These are phyloP conservation scores for Caryopteris hybrid DNA, from an alignment of 305 asterid genomes.

Conservation along the genomic window DNA sequence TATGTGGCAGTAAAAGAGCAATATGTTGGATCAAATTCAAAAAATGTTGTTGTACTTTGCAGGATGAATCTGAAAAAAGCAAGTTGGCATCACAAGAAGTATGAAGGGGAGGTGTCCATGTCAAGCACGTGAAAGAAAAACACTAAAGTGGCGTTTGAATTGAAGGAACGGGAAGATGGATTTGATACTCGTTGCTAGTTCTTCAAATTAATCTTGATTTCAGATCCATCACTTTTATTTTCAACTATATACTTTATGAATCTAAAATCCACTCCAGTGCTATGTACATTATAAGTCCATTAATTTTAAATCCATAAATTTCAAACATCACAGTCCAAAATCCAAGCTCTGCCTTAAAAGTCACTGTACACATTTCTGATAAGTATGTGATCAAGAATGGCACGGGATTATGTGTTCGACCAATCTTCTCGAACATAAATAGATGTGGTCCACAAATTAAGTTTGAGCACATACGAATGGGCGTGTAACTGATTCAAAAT, in stretches of 20 bases:
- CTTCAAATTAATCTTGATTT: not conserved
- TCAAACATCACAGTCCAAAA: not conserved
- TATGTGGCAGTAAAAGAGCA: not conserved
- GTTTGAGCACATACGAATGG: no score
- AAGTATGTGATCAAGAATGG: not conserved
- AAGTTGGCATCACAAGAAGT: not conserved
- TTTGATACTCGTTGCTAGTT: not conserved
- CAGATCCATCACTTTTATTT: not conserved
- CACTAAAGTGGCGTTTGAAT: not conserved
- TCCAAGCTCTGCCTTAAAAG: no score
- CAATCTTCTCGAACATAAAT: no score
- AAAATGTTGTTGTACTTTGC: constrained; percentile 56
- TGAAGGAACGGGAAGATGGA: no score
- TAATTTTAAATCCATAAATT: no score
- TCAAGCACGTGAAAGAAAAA: not conserved
- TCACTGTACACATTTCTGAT: not conserved
- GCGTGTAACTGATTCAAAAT: no score
- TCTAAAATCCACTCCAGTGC: not conserved
- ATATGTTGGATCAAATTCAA: no score
- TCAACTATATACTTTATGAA: not conserved
- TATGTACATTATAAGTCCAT: not conserved
- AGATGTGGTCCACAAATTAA: no score
- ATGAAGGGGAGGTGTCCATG: no score
- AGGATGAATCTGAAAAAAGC: constrained; percentile 47
- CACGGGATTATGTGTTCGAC: no score